Evolutionary conservation across 2,329 filamentous ascomycete species (phyloP).

Genomic region (Clonostachys rhizophaga): DNA sequence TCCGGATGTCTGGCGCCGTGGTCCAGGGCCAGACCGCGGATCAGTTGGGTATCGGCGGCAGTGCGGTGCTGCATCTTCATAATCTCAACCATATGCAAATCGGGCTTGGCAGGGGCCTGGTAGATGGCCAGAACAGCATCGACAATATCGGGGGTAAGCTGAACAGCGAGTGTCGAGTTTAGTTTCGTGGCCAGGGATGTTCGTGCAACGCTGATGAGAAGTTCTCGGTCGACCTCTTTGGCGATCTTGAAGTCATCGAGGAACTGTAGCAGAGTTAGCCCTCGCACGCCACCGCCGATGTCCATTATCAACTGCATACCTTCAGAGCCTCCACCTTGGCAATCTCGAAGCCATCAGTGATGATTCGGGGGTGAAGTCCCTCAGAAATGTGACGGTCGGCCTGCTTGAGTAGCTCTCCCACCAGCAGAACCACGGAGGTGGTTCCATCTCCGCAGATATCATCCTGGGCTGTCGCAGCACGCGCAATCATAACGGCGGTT

Average conservation of each 20-base stretch:
- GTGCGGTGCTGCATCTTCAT: slow-evolving; percentile 99
- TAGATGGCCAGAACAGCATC: slow-evolving; percentile 96
- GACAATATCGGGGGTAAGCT: slow-evolving; percentile 91
- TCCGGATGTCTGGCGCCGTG: slow-evolving; percentile 96
- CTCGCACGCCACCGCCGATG: background rate
- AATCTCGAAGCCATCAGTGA: slow-evolving; percentile 96
- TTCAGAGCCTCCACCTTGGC: slow-evolving; percentile 90
- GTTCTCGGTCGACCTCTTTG: slow-evolving; percentile 85
- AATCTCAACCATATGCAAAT: slow-evolving; percentile 98
- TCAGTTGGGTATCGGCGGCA: slow-evolving; percentile 92
- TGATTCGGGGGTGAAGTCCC: slow-evolving; percentile 92
- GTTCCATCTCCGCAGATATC: slow-evolving; percentile 98
- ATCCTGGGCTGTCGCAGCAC: slow-evolving; percentile 92
- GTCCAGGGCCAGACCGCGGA: slow-evolving; percentile 86
- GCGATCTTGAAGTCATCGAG: slow-evolving; percentile 90
- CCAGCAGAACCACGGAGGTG: slow-evolving; percentile 90
- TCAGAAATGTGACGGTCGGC: slow-evolving; percentile 94
- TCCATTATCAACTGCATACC: slow-evolving; percentile 35
- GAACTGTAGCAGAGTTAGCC: slow-evolving; percentile 53
- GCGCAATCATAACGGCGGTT: slow-evolving; percentile 80
- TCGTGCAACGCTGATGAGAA: slow-evolving; percentile 86
- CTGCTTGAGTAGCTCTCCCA: slow-evolving; percentile 96
- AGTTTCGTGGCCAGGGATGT: slow-evolving; percentile 96
- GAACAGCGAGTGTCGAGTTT: slow-evolving; percentile 80
- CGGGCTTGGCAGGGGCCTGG: slow-evolving; percentile 82